A percentile compares a stretch with the other conserved stretches of the same genome.
phyloP scores from a whole-genome alignment of 352 stramenopile genomes.

The Globisporangium spiculum region DNA sequence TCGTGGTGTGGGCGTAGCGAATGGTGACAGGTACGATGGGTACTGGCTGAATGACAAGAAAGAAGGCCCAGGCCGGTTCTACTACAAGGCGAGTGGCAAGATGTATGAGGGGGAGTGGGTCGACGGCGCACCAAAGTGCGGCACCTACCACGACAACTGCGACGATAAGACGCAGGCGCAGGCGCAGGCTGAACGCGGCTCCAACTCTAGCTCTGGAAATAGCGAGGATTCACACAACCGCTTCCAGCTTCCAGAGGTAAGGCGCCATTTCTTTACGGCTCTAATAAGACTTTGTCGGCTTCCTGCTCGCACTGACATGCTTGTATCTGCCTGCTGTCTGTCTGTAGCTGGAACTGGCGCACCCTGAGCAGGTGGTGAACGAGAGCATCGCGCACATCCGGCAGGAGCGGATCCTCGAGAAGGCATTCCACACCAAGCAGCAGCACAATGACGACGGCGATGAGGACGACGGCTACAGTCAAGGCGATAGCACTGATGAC shows the following conservation, averaged over 20 bases:
- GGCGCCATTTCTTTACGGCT: background rate
- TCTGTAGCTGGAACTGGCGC: slow-evolving; percentile 59
- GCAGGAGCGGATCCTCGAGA: slow-evolving; percentile 55
- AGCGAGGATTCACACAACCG: slow-evolving; percentile 22
- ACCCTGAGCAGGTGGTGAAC: slow-evolving; percentile 71
- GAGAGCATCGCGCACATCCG: slow-evolving; percentile 70
- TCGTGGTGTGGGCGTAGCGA: slow-evolving; percentile 34
- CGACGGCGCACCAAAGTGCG: slow-evolving; percentile 69
- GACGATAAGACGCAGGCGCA: slow-evolving; percentile 16
- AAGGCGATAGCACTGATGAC: slow-evolving; percentile 10
- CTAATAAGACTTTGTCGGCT: background rate
- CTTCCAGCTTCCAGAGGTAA: slow-evolving; percentile 70
- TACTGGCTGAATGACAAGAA: slow-evolving; percentile 88
- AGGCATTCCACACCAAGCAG: slow-evolving; percentile 29
- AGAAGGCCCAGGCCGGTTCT: slow-evolving; percentile 80
- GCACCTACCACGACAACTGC: slow-evolving; percentile 50
- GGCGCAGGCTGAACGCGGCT: background rate
- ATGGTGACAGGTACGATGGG: slow-evolving; percentile 86
- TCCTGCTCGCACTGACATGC: background rate
- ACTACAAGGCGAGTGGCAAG: slow-evolving; percentile 81
- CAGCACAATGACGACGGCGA: slow-evolving; percentile 19
- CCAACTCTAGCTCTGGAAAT: background rate
- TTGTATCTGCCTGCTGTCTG: background rate
- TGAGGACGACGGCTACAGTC: slow-evolving; percentile 4
- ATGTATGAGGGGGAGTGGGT: slow-evolving; percentile 91